Evolutionary conservation across 768 basidiomycete genomes (phyloP), one percentile per base, ranked within the genome.

Genomic region (Rhodotorula babjevae): DNA sequence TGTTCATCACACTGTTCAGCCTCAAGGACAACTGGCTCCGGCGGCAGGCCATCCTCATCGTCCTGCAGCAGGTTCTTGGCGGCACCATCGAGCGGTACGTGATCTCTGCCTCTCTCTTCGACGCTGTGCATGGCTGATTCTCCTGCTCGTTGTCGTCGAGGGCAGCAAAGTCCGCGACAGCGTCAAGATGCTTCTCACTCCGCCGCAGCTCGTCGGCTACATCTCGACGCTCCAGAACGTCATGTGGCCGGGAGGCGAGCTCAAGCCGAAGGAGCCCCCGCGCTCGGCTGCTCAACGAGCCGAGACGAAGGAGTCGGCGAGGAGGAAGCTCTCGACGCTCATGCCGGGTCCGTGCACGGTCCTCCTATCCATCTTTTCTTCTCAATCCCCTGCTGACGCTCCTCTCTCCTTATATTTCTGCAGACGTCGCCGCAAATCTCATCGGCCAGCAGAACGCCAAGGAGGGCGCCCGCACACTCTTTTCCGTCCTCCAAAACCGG

Each of bases 391-490:
- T 14, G 25, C 50, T n/a, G 10, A 36, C 44, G 18, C 25, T 56
- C 29, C 0, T 63, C 36, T 21, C 23, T 15, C 25, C 31, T 25
- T 15, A 29, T 25, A 3, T 47, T 42, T 8, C 19, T 68, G 31
- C 76, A 96, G 95, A 98, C 79, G 82, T 97, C 64, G 93, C 92
- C 46, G 92, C 95, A 14, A 97, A 96, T 77, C 93, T 97, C 90
- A 97, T 97, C 76, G 96, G 96, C n/a, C 86, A 93, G 44, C 89
- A 91, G 7, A 98, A 99, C 79, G 93, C 95, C 27, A 87, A 93
- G 21, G 86, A 93, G 56, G 96, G 94, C 25, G 93, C 95, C 16
- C 85, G 93, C 53, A 85, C 93, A 61, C 90, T 96, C 71, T 97
- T 98, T 80, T 89, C 93, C 10, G 92, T 95, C 3, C 80, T 98